phyloP scores from a whole-genome alignment of 2,329 filamentous ascomycete genomes.

The Fusarium piperis region DNA sequence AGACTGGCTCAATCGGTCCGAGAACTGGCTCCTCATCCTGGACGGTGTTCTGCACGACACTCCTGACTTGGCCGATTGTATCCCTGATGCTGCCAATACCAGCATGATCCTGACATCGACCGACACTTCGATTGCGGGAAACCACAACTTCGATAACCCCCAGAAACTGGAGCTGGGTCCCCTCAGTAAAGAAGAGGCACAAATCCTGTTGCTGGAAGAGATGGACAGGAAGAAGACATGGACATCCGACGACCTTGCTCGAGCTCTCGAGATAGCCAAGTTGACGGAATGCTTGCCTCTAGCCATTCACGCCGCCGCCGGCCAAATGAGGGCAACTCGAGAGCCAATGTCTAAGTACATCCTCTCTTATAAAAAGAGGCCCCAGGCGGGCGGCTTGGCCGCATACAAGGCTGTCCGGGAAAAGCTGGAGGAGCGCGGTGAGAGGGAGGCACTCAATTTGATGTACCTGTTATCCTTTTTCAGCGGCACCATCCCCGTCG shows the following conservation, averaged over 20 bases:
- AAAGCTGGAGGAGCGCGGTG: constrained; percentile 36
- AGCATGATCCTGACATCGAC: constrained; percentile 39
- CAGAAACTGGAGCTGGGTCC: constrained; percentile 37
- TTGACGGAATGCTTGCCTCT: constrained; percentile 34
- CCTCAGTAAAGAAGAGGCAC: constrained; percentile 29
- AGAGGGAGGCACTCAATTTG: constrained; percentile 37
- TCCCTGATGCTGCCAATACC: constrained; percentile 35
- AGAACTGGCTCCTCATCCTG: constrained; percentile 40
- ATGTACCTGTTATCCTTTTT: constrained; percentile 40
- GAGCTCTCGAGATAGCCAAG: constrained; percentile 30
- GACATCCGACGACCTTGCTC: constrained; percentile 32
- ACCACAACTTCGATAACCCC: constrained; percentile 37
- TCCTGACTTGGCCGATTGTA: constrained; percentile 22
- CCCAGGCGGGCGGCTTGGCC: constrained; percentile 30
- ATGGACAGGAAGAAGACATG: constrained; percentile 38
- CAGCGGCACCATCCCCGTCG: constrained; percentile 35
- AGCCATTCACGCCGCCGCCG: constrained; percentile 34
- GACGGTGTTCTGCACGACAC: constrained; percentile 38
- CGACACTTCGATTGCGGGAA: constrained; percentile 36
- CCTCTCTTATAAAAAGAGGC: constrained; percentile 34
- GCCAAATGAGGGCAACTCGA: constrained; percentile 32
- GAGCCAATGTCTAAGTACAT: constrained; percentile 40
- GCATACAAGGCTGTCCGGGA: constrained; percentile 38
- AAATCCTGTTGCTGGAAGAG: constrained; percentile 32
- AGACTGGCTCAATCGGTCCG: constrained; percentile 32